Percentiles rank a stretch among this genome's conserved stretches.
Evolutionary conservation across 176 grass and related monocot species (phyloP).

Genomic region (Eragrostis curvula): DNA sequence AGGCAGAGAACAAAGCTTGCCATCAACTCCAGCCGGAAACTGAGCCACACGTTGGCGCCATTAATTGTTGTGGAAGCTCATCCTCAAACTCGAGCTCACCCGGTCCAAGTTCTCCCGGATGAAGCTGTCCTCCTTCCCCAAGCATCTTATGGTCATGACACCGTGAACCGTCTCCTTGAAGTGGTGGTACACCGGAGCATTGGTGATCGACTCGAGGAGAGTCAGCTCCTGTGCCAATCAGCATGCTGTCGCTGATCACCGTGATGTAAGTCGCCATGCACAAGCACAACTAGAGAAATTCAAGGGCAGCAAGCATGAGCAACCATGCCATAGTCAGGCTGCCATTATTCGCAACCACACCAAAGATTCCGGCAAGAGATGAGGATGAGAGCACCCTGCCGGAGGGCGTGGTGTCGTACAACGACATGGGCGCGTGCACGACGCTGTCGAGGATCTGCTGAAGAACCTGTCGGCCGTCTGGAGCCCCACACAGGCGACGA

Average conservation of each 20-base stretch:
- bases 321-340: too few species aligned
- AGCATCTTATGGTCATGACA: constrained; percentile 87
- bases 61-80: constrained; percentile 99
- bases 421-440: constrained; percentile 90
- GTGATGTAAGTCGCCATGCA: constrained; percentile 84
- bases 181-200: constrained; percentile 96
- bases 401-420: constrained; percentile 92
- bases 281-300: constrained; percentile 73
- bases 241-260: constrained; percentile 59
- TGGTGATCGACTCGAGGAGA: constrained; percentile 89
- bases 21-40: constrained; percentile 80
- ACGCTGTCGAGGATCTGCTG: constrained; percentile 83
- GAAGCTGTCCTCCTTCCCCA: constrained; percentile 73
- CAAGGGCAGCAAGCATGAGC: constrained; percentile 83
- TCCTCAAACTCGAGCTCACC: constrained; percentile 84
- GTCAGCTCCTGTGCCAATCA: constrained; percentile 86
- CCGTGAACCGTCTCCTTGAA: constrained; percentile 95
- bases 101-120: constrained; percentile 70
- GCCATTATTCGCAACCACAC: too few species aligned
- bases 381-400: constrained; percentile 86
- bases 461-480: constrained; percentile 78
- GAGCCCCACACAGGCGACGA: constrained; percentile 72
- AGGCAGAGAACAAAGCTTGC: constrained; percentile 85
- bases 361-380: too few species aligned
- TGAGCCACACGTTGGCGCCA: constrained; percentile 92